Evolutionary conservation across 2,329 filamentous ascomycete genomes (phyloP).

Genomic region (Hawksworthiomyces lignivorus): DNA sequence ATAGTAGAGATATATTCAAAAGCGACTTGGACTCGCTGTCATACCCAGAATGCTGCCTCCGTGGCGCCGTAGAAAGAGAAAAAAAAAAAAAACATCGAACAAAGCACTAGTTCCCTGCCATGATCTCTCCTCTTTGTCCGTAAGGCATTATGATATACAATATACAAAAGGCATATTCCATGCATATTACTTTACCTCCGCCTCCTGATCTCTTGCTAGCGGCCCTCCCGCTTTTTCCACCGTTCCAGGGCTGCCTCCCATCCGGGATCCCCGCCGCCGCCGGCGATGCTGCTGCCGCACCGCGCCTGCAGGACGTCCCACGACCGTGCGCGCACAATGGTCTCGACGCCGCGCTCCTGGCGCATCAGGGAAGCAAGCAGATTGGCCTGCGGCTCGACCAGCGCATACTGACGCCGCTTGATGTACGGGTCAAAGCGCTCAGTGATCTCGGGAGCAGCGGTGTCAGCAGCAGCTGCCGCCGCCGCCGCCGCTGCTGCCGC

Average conservation of each 20-base stretch:
- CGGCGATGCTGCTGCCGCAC: conserved; percentile 39
- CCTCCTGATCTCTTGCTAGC: neutral
- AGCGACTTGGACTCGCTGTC: no score
- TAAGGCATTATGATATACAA: no score
- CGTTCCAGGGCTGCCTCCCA: conserved; percentile 59
- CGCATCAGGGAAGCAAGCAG: conserved; percentile 64
- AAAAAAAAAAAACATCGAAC: neutral
- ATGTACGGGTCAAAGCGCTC: conserved; percentile 92
- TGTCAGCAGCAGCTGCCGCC: neutral
- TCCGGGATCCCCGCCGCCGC: conserved; percentile 40
- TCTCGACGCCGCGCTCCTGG: conserved; percentile 69
- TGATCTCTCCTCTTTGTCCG: neutral
- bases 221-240: conserved; percentile 37
- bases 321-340: conserved; percentile 70
- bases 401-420: conserved; percentile 68
- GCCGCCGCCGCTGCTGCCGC: neutral
- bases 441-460: conserved; percentile 52
- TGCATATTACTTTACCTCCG: no score
- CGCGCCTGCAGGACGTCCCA: conserved; percentile 73
- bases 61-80: neutral
- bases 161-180: no score
- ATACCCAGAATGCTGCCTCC: neutral
- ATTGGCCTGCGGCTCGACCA: conserved; percentile 72
- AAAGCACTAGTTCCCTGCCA: neutral
- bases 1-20: no score